Percentiles rank a stretch among this genome's conserved stretches.
Evolutionary conservation across 768 basidiomycete species (phyloP).

Genomic region (Dentipellis fragilis): DNA sequence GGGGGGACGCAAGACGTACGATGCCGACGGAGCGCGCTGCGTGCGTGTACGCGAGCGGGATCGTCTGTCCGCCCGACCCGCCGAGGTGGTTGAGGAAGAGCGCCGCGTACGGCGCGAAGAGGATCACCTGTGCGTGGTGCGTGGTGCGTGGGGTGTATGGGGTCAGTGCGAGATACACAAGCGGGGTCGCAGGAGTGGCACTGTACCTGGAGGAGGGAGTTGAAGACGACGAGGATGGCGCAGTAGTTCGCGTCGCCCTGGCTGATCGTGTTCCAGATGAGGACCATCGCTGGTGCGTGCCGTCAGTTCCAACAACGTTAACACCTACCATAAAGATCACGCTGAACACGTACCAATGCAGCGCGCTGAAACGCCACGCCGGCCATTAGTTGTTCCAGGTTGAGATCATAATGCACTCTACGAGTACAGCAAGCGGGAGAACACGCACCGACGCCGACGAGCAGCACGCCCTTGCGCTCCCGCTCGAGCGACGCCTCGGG

Average conservation of each 20-base stretch:
- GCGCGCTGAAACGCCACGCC: not conserved
- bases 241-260: slow-evolving; percentile 62
- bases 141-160: not conserved
- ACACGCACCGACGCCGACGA: slow-evolving; percentile 59
- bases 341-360: not conserved
- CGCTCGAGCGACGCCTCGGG: slow-evolving; percentile 71
- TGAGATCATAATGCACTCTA: too few relatives aligned
- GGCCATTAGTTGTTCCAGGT: too few relatives aligned
- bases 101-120: slow-evolving; percentile 66
- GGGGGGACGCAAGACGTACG: slow-evolving; percentile 29
- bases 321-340: not conserved
- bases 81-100: slow-evolving; percentile 69
- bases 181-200: too few relatives aligned
- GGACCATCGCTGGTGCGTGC: slow-evolving; percentile 48
- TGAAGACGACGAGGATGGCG: slow-evolving; percentile 72
- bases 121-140: slow-evolving; percentile 46
- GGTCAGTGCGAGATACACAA: too few relatives aligned
- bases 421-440: not conserved
- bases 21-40: slow-evolving; percentile 64
- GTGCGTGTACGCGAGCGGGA: slow-evolving; percentile 45
- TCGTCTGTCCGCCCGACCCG: slow-evolving; percentile 23
- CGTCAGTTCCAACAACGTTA: slow-evolving; percentile 5
- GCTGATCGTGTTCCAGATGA: slow-evolving; percentile 76
- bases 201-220: slow-evolving; percentile 42
- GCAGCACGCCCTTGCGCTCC: slow-evolving; percentile 66